Base-by-base conservation (phyloP, 352 stramenopile genomes). In the Globisporangium irregulare region DNA sequence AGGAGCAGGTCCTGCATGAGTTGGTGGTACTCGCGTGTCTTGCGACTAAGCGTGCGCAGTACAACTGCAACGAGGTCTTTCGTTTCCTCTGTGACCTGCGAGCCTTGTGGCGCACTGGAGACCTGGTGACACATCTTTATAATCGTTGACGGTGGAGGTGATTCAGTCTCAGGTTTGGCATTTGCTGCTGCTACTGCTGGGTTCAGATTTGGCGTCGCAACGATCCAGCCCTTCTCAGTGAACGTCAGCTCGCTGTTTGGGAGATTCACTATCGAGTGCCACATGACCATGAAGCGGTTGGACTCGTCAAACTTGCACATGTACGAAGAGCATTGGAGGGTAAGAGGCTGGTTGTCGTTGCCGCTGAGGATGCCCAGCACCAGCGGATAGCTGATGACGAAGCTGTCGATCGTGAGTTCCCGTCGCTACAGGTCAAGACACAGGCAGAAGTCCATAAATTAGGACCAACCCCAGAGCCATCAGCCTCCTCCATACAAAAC, bases 261-360 rank as follows among this genome's bases (percentile, higher is more conserved):
- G 4, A 56, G 14, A 24, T 38, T 15, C 3, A 65, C 29, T 4
- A 18, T 25, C 0, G 65, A 70, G 29, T 58, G 50, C 65, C 56
- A 70, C 29, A 65, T 5, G 24, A 29, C 34, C 57, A 70, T 3
- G 22, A 53, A 61, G 5, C 65, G 65, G 20, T 32, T 7, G 12
- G 14, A 6, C 18, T 70, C 58, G 50, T 61, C 65, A 32, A 70
- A 70, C 43, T 61, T 64, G 46, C 53, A 46, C 56, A 65, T 64
- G 43, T 55, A 53, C 25, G 65, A 70, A 18, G 43, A 61, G n/a
- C 65, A 46, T 12, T 56, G 14, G 43, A 70, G 58, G 12, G 51
- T 51, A 15, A 70, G 12, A 46, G 24, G 24, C 6, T 50, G 50
- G n/a, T 34, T 36, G 24, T 7, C 18, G 9, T 27, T 2, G 14